Evolutionary conservation across 1,284 basidiomycete species (phyloP).

Genomic region (Flammula alnicola): DNA sequence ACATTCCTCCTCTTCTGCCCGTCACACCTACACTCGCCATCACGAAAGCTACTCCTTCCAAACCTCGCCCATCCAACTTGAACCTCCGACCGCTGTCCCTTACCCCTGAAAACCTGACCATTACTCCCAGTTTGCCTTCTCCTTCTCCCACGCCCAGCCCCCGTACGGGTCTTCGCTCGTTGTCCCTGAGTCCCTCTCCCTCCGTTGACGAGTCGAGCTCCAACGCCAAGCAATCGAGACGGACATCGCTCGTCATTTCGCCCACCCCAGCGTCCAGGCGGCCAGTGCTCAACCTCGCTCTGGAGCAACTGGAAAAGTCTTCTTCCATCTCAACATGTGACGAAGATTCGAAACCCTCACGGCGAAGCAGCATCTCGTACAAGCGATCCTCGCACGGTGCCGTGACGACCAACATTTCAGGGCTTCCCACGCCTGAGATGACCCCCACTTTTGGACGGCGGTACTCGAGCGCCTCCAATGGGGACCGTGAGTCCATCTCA

Average conservation of each 20-base stretch:
- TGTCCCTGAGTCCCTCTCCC: slow-evolving; percentile 26
- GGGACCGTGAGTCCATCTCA: slow-evolving; percentile 11
- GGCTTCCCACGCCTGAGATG: slow-evolving; percentile 72
- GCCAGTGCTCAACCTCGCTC: slow-evolving; percentile 27
- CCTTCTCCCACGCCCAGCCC: slow-evolving; percentile 46
- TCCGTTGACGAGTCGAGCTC: slow-evolving; percentile 26
- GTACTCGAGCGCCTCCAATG: slow-evolving; percentile 39
- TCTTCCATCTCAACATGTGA: slow-evolving; percentile 10
- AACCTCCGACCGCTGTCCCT: slow-evolving; percentile 75
- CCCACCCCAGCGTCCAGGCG: slow-evolving; percentile 25
- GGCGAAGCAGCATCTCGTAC: slow-evolving; percentile 75
- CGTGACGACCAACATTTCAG: slow-evolving; percentile 42
- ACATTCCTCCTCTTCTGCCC: slow-evolving; percentile 22
- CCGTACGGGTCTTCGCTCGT: slow-evolving; percentile 21
- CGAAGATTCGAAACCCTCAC: slow-evolving; percentile 32
- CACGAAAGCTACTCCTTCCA: slow-evolving; percentile 42
- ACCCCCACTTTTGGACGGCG: slow-evolving; percentile 62
- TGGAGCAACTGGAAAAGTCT: slow-evolving; percentile 22
- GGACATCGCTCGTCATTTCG: slow-evolving; percentile 30
- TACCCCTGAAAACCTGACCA: slow-evolving; percentile 51
- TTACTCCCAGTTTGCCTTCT: slow-evolving; percentile 52
- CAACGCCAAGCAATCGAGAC: slow-evolving; percentile 23
- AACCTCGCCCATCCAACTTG: slow-evolving; percentile 66
- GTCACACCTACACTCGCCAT: slow-evolving; percentile 30
- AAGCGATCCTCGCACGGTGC: slow-evolving; percentile 52